Evolutionary conservation across 2,329 filamentous ascomycete species (phyloP).

Genomic region (Alternaria atra): DNA sequence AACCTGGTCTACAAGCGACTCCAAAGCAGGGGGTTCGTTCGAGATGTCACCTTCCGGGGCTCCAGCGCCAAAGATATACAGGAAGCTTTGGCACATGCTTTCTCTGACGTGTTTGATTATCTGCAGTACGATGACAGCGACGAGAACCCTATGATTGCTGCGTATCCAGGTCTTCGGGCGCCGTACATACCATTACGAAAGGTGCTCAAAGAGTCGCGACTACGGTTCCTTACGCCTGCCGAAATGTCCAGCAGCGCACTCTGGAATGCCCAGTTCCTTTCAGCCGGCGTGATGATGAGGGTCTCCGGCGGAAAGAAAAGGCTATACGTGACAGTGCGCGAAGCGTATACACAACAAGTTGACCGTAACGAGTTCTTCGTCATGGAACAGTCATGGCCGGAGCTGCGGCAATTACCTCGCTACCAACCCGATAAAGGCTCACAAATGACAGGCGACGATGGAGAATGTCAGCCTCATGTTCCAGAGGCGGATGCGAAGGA

Average conservation of each 20-base stretch:
- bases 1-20: slow-evolving; percentile 74
- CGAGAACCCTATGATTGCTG: slow-evolving; percentile 35
- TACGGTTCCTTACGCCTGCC: slow-evolving; percentile 73
- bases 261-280: slow-evolving; percentile 77
- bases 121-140: slow-evolving; percentile 40
- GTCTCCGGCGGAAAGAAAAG: slow-evolving; percentile 67
- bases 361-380: slow-evolving; percentile 34
- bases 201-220: slow-evolving; percentile 74
- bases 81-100: slow-evolving; percentile 68
- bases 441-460: slow-evolving; percentile 44
- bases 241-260: slow-evolving; percentile 77
- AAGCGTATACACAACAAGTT: slow-evolving; percentile 75
- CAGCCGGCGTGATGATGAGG: slow-evolving; percentile 77
- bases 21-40: slow-evolving; percentile 76
- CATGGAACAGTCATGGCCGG: slow-evolving; percentile 65
- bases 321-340: slow-evolving; percentile 78
- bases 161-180: slow-evolving; percentile 67
- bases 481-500: slow-evolving; percentile 70
- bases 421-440: slow-evolving; percentile 58
- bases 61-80: slow-evolving; percentile 74
- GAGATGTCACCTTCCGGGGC: slow-evolving; percentile 68
- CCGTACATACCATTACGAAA: slow-evolving; percentile 80
- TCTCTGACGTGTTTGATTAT: slow-evolving; percentile 62
- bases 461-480: slow-evolving; percentile 55
- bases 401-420: slow-evolving; percentile 69